Evolutionary conservation across 768 basidiomycete genomes (phyloP).

Genomic region (Boletus barrowsii): DNA sequence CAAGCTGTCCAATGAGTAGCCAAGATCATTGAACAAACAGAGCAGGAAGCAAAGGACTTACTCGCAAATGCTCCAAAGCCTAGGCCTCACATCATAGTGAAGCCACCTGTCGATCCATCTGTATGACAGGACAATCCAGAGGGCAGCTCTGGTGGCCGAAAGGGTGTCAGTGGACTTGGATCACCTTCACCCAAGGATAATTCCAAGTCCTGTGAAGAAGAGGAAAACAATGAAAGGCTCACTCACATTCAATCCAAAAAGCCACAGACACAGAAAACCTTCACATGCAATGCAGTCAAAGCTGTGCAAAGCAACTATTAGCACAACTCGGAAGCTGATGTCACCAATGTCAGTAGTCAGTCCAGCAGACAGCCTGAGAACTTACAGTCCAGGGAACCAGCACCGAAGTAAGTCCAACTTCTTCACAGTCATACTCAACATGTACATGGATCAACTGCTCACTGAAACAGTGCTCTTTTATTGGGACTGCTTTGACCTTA

Average conservation of each 20-base stretch:
- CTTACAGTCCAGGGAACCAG: too few species aligned
- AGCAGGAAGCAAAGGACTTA: not conserved
- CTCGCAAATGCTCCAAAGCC: not conserved
- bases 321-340: not conserved
- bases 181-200: too few species aligned
- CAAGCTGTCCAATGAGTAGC: not conserved
- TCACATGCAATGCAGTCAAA: not conserved
- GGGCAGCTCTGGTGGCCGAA: too few species aligned
- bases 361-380: not conserved
- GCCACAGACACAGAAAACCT: not conserved
- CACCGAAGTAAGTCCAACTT: too few species aligned
- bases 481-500: not conserved
- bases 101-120: not conserved
- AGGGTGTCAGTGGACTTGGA: too few species aligned
- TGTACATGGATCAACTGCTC: not conserved
- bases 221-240: too few species aligned
- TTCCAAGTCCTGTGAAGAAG: too few species aligned
- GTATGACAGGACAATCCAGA: too few species aligned
- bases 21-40: not conserved
- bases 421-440: too few species aligned
- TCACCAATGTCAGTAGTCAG: not conserved
- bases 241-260: not conserved
- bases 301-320: not conserved
- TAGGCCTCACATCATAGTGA: not conserved
- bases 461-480: not conserved